Evolutionary conservation across 2,329 filamentous ascomycete genomes (phyloP).

Genomic region (Diaporthe sp.): DNA sequence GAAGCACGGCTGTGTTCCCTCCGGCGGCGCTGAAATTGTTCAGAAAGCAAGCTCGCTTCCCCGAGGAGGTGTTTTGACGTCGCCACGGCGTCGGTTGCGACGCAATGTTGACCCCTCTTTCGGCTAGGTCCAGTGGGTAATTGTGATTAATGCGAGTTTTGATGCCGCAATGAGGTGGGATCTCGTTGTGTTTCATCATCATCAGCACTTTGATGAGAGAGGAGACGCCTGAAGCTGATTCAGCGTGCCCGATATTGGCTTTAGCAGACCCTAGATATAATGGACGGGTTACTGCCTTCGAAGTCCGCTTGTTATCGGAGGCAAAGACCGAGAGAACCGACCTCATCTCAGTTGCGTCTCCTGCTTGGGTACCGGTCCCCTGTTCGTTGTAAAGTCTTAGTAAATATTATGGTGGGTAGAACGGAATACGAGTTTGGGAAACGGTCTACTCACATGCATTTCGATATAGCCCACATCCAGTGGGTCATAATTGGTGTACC

Average conservation of each 20-base stretch:
- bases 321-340: constrained; percentile 74
- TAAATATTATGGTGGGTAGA: background rate
- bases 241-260: constrained; percentile 45
- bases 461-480: constrained; percentile 86
- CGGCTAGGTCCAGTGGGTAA: constrained; percentile 44
- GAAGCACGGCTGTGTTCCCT: constrained; percentile 77
- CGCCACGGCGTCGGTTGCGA: constrained; percentile 22
- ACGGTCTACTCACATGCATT: constrained; percentile 79
- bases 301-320: constrained; percentile 51
- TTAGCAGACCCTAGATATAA: constrained; percentile 75
- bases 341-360: constrained; percentile 85
- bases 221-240: constrained; percentile 41
- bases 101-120: constrained; percentile 27
- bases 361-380: constrained; percentile 77
- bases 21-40: constrained; percentile 82
- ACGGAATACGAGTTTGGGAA: background rate
- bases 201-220: constrained; percentile 44
- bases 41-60: constrained; percentile 64
- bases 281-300: constrained; percentile 58
- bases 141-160: constrained; percentile 42
- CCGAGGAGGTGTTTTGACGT: constrained; percentile 49
- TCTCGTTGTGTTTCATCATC: constrained; percentile 41
- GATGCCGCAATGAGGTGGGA: constrained; percentile 44
- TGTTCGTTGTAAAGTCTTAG: background rate
- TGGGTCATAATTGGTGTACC: constrained; percentile 80